Percentiles rank a stretch among this genome's conserved stretches.
phyloP scores from a whole-genome alignment of 2,329 filamentous ascomycete species.

The Fusarium decemcellulare region DNA sequence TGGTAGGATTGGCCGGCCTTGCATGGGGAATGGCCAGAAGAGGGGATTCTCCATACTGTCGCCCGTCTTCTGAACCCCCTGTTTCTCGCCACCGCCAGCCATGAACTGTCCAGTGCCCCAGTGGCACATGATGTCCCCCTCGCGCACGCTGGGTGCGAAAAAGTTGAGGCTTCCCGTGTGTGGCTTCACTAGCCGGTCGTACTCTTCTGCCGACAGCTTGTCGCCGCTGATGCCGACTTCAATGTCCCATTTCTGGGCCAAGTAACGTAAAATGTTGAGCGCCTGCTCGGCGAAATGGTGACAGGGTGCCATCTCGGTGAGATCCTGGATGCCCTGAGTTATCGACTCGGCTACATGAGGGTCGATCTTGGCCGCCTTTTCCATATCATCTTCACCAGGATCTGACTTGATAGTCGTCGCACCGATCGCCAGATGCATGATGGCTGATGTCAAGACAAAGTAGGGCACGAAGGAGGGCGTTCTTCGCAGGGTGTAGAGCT shows the following conservation, averaged over 20 bases:
- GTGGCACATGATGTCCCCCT: constrained; percentile 63
- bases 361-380: constrained; percentile 54
- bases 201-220: constrained; percentile 52
- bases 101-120: constrained; percentile 55
- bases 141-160: constrained; percentile 65
- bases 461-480: constrained; percentile 74
- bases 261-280: constrained; percentile 70
- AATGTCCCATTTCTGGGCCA: constrained; percentile 72
- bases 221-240: constrained; percentile 60
- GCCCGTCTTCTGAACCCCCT: constrained; percentile 46
- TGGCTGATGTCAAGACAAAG: constrained; percentile 72
- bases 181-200: constrained; percentile 60
- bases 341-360: constrained; percentile 61
- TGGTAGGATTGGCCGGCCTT: constrained; percentile 68
- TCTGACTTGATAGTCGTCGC: constrained; percentile 51
- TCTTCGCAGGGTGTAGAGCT: constrained; percentile 70
- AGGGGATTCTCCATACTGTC: constrained; percentile 66
- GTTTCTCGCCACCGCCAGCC: constrained; percentile 27
- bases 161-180: constrained; percentile 69
- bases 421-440: constrained; percentile 71
- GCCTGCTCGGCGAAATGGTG: constrained; percentile 74
- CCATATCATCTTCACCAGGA: constrained; percentile 44
- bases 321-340: constrained; percentile 68
- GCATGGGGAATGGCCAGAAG: constrained; percentile 74
- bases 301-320: constrained; percentile 73